Percentiles rank a stretch among this genome's conserved stretches.
These are phyloP conservation scores for Alternaria novae-zelandiae DNA, from an alignment of 2,329 filamentous ascomycete species.

Conservation along the genomic window DNA sequence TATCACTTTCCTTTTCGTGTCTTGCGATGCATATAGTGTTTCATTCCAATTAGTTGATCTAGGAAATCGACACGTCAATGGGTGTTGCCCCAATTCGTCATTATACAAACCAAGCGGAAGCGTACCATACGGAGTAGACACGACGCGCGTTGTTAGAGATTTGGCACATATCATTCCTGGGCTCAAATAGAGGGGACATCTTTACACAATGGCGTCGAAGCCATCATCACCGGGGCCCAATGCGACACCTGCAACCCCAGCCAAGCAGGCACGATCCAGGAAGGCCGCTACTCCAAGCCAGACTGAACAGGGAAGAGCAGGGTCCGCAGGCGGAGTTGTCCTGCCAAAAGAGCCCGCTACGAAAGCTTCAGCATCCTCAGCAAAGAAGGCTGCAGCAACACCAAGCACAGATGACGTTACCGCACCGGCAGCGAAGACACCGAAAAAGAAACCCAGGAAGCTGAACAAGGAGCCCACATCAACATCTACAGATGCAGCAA, in stretches of 20 bases:
- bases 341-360: constrained; percentile 13
- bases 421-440: neutral
- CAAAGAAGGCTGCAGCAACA: constrained; percentile 4
- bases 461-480: constrained; percentile 39
- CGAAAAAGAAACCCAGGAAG: constrained; percentile 37
- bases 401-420: constrained; percentile 10
- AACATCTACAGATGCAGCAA: neutral
- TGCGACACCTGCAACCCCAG: constrained; percentile 18
- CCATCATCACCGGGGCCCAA: constrained; percentile 34
- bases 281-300: constrained; percentile 18
- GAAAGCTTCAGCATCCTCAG: constrained; percentile 11
- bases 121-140: neutral
- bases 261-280: constrained; percentile 33
- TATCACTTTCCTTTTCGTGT: neutral
- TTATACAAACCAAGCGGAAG: neutral
- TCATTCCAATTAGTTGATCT: neutral
- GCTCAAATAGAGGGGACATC: neutral
- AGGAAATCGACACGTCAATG: neutral
- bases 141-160: neutral
- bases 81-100: neutral
- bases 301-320: constrained; percentile 26
- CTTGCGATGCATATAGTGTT: neutral
- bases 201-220: constrained; percentile 31
- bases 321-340: constrained; percentile 39
- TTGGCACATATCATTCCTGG: neutral